Evolutionary conservation across 1,139 yeast genomes (phyloP), one percentile per base, ranked within the genome.

Genomic region (Meyerozyma elateridarum): DNA sequence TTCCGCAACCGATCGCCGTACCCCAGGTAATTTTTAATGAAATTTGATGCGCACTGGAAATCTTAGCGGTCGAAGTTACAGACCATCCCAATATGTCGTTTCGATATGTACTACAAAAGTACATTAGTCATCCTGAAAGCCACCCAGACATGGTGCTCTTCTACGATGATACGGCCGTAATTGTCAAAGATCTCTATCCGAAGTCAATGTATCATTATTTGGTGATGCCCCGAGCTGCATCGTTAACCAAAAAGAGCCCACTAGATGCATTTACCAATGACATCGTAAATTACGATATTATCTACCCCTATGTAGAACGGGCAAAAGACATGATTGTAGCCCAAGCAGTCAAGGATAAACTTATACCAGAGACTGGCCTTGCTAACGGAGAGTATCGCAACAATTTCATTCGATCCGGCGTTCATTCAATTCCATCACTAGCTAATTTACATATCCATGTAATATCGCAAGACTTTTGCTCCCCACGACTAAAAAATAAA

Each of bases 371-470:
- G 30, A 42, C 25, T 17, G 32, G 27, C 31, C 38, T 36, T 30
- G 38, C 32, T 22, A 32, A 22, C 20, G 31, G 36, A 9, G 46
- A 49, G 18, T 59, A 61, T 30, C 46, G 56, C 16, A 56, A 57
- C 7, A 44, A 49, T 0, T 71, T 66, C 36, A 59, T 84, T n/a
- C 60, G 60, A 37, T 70, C 67, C 3, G 93, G 95, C 0, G 69
- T 84, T 15, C 95, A 85, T 53, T 59, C 83, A 3, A 69, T 70
- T 2, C 95, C 95, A 2, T 79, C 89, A 1, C 49, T 85, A 66
- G 55, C 54, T 29, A 82, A 85, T 47, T 50, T 84, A 22, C 95
- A 85, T 48, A 61, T 85, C 17, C 95, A 85, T 56, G 75, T 85
- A 9, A 65, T 85, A 31, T 76, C 89, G 0, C 64, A 59, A 31